Percentiles rank a stretch among this genome's conserved stretches.
phyloP scores from a whole-genome alignment of 805 yeast genomes.

The Jamesozyma hellenica region DNA sequence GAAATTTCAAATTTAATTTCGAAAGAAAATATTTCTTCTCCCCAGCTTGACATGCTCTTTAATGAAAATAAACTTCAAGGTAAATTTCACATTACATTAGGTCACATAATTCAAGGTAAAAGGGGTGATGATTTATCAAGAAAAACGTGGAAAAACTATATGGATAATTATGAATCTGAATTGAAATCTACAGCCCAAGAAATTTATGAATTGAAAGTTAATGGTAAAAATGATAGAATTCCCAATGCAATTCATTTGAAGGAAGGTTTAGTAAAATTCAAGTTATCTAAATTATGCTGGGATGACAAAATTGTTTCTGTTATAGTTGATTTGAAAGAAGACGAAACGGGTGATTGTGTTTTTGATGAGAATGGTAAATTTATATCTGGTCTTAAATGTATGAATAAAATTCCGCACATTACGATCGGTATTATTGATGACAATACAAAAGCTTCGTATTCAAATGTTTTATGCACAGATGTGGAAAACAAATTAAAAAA shows the following conservation, averaged over 20 bases:
- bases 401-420: conserved; percentile 50
- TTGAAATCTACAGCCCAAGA: not conserved
- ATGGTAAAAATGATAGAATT: conserved; percentile 1
- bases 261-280: conserved; percentile 32
- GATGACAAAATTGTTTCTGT: conserved; percentile 45
- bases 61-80: conserved; percentile 34
- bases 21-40: not conserved
- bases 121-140: conserved; percentile 21
- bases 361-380: conserved; percentile 5
- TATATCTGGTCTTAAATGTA: conserved; percentile 21
- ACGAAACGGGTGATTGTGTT: conserved; percentile 6
- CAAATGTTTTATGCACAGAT: conserved; percentile 35
- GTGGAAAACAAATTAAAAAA: conserved; percentile 2
- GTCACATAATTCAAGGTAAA: conserved; percentile 36
- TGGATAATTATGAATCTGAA: conserved; percentile 13
- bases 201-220: not conserved
- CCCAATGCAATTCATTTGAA: conserved; percentile 6
- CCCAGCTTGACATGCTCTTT: not conserved
- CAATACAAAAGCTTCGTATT: conserved; percentile 40
- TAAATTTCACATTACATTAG: conserved; percentile 58
- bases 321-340: conserved; percentile 30
- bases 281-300: conserved; percentile 39
- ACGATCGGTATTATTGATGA: conserved; percentile 55
- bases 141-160: conserved; percentile 22
- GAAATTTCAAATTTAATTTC: conserved; percentile 3